These are phyloP conservation scores for Penicillium janthinellum DNA, from an alignment of 2,329 filamentous ascomycete species.

Conservation along the genomic window DNA sequence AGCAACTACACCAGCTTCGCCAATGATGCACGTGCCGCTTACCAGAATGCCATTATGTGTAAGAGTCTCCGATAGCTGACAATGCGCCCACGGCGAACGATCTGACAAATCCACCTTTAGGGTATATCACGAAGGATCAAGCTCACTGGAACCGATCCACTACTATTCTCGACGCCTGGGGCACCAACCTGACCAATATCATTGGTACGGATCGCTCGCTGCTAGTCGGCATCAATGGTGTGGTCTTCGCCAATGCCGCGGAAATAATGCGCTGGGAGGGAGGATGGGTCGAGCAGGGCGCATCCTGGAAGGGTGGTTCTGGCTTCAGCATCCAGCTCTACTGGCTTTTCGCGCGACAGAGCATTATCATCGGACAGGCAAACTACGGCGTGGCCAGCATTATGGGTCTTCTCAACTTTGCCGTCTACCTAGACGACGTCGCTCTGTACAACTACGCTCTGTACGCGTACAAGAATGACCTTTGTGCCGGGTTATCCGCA, in stretches of 20 bases:
- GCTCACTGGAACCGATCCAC: conserved; percentile 39
- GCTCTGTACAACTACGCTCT: conserved; percentile 47
- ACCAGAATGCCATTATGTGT: conserved; percentile 46
- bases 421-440: conserved; percentile 47
- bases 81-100: neutral
- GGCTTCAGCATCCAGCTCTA: conserved; percentile 47
- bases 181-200: conserved; percentile 17
- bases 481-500: conserved; percentile 37
- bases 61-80: neutral
- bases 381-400: conserved; percentile 49
- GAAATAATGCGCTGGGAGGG: conserved; percentile 52
- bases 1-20: conserved; percentile 45
- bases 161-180: conserved; percentile 40
- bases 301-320: conserved; percentile 36
- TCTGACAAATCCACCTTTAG: neutral
- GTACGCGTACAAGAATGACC: conserved; percentile 39
- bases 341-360: conserved; percentile 46
- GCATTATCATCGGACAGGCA: conserved; percentile 44
- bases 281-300: conserved; percentile 41
- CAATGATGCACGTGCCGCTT: conserved; percentile 42
- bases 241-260: conserved; percentile 46
- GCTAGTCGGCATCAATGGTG: conserved; percentile 44
- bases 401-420: conserved; percentile 43
- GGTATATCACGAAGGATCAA: conserved; percentile 45
- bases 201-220: conserved; percentile 33